Percentiles rank a stretch among this genome's conserved stretches.
Conservation (phyloP, 768 basidiomycete species). For the Chalciporus piperatus region DNA sequence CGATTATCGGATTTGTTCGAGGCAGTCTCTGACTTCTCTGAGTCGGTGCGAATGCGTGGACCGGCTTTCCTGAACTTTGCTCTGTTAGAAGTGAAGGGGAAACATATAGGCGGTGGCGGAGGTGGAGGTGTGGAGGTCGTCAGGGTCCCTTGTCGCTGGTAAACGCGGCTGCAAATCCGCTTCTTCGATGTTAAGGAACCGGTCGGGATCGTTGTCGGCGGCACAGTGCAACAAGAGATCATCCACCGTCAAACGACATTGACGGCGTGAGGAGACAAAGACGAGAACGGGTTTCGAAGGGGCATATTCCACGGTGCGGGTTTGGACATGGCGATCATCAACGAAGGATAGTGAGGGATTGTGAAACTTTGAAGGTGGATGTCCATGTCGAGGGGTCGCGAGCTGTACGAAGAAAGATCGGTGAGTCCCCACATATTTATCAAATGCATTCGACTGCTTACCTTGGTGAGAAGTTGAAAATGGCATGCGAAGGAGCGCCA, state of each 20-base stretch:
- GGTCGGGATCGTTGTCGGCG: slow-evolving; percentile 79
- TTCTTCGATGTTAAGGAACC: slow-evolving; percentile 87
- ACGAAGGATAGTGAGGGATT: slow-evolving; percentile 95
- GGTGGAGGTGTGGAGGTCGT: too few species aligned
- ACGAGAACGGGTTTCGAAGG: slow-evolving; percentile 83
- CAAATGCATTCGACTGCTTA: slow-evolving; percentile 27
- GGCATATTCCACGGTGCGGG: slow-evolving; percentile 88
- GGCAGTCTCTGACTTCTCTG: slow-evolving; percentile 46
- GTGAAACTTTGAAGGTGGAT: slow-evolving; percentile 95
- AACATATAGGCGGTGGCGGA: slow-evolving; percentile 53
- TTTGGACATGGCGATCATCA: slow-evolving; percentile 99
- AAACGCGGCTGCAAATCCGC: slow-evolving; percentile 84
- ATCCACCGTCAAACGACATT: slow-evolving; percentile 91
- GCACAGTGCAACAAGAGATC: slow-evolving; percentile 86
- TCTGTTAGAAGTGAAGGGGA: slow-evolving; percentile 46
- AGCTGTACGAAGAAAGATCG: slow-evolving; percentile 43
- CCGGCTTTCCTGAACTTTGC: slow-evolving; percentile 27
- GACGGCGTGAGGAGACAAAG: slow-evolving; percentile 93
- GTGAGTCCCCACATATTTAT: background rate
- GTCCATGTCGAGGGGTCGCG: slow-evolving; percentile 96
- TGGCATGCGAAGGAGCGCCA: slow-evolving; percentile 87
- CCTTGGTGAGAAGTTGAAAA: slow-evolving; percentile 98
- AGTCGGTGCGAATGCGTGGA: slow-evolving; percentile 33
- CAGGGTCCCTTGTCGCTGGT: slow-evolving; percentile 67
- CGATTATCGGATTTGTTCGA: slow-evolving; percentile 32